A percentile compares a stretch with the other conserved stretches of the same genome.
Conservation (phyloP, 768 basidiomycete species). For the Galerina marginata region DNA sequence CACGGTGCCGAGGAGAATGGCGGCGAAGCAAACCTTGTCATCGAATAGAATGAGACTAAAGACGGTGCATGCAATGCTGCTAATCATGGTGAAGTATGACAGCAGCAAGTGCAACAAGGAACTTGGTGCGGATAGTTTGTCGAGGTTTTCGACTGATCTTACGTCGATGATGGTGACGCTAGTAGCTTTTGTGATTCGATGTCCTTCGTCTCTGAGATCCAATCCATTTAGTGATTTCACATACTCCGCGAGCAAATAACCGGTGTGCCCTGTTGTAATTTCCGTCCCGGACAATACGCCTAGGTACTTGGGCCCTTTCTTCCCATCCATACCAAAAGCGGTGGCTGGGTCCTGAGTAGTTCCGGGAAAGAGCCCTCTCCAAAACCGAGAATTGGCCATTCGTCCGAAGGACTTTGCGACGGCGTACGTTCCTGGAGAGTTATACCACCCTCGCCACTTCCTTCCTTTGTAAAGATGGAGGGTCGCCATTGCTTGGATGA, state of each 20-base stretch:
- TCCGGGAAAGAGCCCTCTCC: conserved; percentile 17
- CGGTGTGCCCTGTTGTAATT: conserved; percentile 12
- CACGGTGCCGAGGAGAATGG: conserved; percentile 12
- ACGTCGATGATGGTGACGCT: conserved; percentile 14
- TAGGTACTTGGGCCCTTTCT: conserved; percentile 15
- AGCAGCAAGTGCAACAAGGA: conserved; percentile 4
- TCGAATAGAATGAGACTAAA: conserved; percentile 12
- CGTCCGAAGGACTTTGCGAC: conserved; percentile 15
- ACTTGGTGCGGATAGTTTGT: conserved; percentile 6
- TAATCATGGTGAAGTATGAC: conserved; percentile 14
- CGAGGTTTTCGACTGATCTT: conserved; percentile 1
- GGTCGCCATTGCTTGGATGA: conserved; percentile 11
- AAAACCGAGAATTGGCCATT: conserved; percentile 12
- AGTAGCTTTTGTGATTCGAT: conserved; percentile 3
- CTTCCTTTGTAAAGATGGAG: conserved; percentile 15
- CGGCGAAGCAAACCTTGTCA: conserved; percentile 12
- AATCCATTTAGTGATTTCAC: background rate
- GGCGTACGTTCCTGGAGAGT: conserved; percentile 15
- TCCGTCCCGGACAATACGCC: conserved; percentile 13
- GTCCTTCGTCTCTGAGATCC: background rate
- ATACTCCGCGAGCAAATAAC: conserved; percentile 5
- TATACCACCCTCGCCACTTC: conserved; percentile 19
- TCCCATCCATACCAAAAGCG: conserved; percentile 15
- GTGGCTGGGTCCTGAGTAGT: conserved; percentile 8
- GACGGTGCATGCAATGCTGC: conserved; percentile 9